phyloP scores from a whole-genome alignment of 495 filamentous ascomycete species.

The Penicillium salamii region DNA sequence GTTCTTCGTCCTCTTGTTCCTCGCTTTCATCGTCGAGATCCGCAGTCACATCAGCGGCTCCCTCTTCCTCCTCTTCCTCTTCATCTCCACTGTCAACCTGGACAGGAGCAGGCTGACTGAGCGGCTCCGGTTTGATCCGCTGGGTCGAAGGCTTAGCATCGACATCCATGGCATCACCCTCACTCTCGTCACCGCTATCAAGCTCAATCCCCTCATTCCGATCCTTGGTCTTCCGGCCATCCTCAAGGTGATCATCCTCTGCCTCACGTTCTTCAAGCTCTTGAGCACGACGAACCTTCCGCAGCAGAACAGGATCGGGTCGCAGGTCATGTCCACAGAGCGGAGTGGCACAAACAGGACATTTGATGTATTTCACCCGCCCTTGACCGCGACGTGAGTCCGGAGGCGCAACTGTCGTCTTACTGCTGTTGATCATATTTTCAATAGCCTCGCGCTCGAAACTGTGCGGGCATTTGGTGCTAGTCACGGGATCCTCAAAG shows the following conservation, averaged over 20 bases:
- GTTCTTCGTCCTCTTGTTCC: not conserved
- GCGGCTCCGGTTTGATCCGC: conserved; percentile 3
- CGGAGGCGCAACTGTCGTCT: conserved; percentile 19
- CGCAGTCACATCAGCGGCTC: too few relatives aligned
- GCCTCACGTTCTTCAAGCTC: conserved; percentile 31
- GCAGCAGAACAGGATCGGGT: conserved; percentile 39
- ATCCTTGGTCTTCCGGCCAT: conserved; percentile 5
- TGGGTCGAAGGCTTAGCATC: conserved; percentile 10
- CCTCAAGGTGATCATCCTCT: conserved; percentile 36
- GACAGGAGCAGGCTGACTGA: not conserved
- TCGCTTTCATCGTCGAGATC: not conserved
- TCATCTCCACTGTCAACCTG: not conserved
- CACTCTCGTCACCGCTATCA: conserved; percentile 19
- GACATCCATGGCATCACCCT: conserved; percentile 23
- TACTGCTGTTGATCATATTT: conserved; percentile 53
- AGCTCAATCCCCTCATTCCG: conserved; percentile 14
- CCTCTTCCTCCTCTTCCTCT: not conserved
- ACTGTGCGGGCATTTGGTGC: conserved; percentile 73
- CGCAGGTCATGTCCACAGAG: conserved; percentile 42
- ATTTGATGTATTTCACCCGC: conserved; percentile 35
- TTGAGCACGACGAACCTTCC: conserved; percentile 39
- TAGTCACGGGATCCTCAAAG: conserved; percentile 74
- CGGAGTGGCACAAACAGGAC: conserved; percentile 46
- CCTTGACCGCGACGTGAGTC: conserved; percentile 14
- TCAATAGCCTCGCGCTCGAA: conserved; percentile 75